These are phyloP conservation scores for Arxiozyma slooffiae DNA, from an alignment of 1,139 yeast species.

Conservation along the genomic window DNA sequence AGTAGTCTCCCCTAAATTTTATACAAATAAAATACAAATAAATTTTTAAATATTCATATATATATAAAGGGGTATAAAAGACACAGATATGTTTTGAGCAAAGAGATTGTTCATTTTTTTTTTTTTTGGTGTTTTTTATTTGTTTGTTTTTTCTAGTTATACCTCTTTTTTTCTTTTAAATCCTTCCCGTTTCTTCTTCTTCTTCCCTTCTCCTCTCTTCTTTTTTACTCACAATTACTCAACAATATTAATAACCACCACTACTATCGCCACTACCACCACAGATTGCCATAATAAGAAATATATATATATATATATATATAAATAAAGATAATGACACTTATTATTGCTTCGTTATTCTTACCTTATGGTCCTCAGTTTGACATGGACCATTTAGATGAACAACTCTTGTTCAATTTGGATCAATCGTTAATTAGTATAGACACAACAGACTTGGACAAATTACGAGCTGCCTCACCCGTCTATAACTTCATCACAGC, in stretches of 20 bases:
- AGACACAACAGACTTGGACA: slow-evolving; percentile 3
- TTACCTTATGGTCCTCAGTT: slow-evolving; percentile 31
- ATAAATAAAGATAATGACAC: slow-evolving; percentile 18
- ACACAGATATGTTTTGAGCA: too few species aligned
- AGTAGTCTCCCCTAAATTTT: too few species aligned
- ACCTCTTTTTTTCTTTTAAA: too few species aligned
- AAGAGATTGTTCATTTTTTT: too few species aligned
- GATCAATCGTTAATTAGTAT: slow-evolving; percentile 4
- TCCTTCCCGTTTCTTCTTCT: neutral
- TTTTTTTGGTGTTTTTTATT: too few species aligned
- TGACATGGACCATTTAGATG: slow-evolving; percentile 21
- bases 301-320: neutral
- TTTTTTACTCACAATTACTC: neutral
- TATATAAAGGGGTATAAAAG: too few species aligned
- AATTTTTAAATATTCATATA: too few species aligned
- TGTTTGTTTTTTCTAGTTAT: too few species aligned
- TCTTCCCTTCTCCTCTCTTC: neutral
- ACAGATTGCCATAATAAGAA: too few species aligned
- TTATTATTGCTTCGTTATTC: slow-evolving; percentile 29
- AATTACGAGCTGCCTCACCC: slow-evolving; percentile 15
- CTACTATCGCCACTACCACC: too few species aligned
- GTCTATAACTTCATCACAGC: slow-evolving; percentile 5
- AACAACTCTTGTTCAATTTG: slow-evolving; percentile 8
- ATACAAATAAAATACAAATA: too few species aligned
- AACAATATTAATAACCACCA: too few species aligned